Base-by-base conservation (phyloP, 345 rosid genomes). In the Dipteronia dyeriana region DNA sequence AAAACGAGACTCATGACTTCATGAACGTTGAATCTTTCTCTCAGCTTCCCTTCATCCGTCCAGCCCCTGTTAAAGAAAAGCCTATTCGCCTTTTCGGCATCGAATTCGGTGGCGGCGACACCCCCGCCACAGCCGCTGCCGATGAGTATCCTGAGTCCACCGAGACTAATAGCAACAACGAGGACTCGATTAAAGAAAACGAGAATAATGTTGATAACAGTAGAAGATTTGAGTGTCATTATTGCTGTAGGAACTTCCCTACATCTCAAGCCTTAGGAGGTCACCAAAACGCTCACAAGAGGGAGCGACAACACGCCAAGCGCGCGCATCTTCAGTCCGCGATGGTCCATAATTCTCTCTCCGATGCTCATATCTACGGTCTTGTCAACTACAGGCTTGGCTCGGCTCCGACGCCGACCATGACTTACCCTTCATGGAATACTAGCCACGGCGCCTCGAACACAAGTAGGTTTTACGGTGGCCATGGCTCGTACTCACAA, bases 191-290 rank as follows among this genome's bases (percentile, higher is more conserved):
- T 0, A 81, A 83, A 59, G 86, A 78, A 2, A 83, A 84, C 25
- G 79, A 78, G 31, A 84, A 78, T 5, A 79, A 79, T 19, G 87
- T 82, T 14, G 93, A 86, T 29, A 91, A 78, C 76, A 85, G 79
- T 47, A 63, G 97, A 71, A 84, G 96, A 79, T 95, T 95, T 73
- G 99, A 93, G 83, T 95, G 99, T 81, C 98, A 95, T 82, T 95
- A 95, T 68, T 95, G 99, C 66, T 92, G 90, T 81, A 81, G 98
- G 79, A 93, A 95, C 88, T 95, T 95, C 91, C 98, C 97, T 1
- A 95, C 99, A 39, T 95, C 99, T 14, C 99, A 95, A 85, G 99
- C 99, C 80, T 84, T 95, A 43, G 99, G 99, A 41, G 99, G 99
- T 57, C 99, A 95, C 82, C 99, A 95, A 80, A 95, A 95, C 92